Evolutionary conservation across 768 basidiomycete species (phyloP).

Genomic region (Rossbeevera mucosa): DNA sequence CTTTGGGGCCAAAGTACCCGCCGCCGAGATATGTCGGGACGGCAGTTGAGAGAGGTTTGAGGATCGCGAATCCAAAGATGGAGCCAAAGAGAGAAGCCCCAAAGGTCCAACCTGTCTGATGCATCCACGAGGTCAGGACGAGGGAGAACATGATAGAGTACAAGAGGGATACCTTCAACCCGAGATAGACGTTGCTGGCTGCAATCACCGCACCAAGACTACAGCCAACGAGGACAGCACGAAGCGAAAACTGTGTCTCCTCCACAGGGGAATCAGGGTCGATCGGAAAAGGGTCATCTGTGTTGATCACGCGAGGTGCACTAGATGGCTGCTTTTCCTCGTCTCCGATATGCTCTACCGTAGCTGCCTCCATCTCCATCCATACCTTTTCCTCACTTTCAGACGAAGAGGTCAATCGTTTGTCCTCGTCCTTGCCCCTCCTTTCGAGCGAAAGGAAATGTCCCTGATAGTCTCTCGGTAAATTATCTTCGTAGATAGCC

Average conservation of each 20-base stretch:
- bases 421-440: not conserved
- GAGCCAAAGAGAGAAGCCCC: conserved; percentile 56
- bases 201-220: conserved; percentile 51
- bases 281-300: conserved; percentile 47
- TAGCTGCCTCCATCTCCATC: conserved; percentile 1
- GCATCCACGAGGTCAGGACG: not conserved
- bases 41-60: conserved; percentile 50
- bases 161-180: conserved; percentile 40
- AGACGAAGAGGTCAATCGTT: not conserved
- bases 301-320: conserved; percentile 14
- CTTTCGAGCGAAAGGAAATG: not conserved
- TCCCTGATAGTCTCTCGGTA: not conserved
- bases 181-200: conserved; percentile 63
- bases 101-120: conserved; percentile 58
- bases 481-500: not conserved
- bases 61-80: conserved; percentile 42
- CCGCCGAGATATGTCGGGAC: conserved; percentile 43
- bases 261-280: conserved; percentile 39
- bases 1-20: conserved; percentile 60
- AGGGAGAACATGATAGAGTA: not conserved
- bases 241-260: conserved; percentile 49
- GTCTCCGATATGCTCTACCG: not conserved
- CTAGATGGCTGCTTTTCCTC: not conserved
- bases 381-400: not conserved
- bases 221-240: conserved; percentile 49